phyloP scores from a whole-genome alignment of 768 basidiomycete genomes.

The Heimioporus sp. region DNA sequence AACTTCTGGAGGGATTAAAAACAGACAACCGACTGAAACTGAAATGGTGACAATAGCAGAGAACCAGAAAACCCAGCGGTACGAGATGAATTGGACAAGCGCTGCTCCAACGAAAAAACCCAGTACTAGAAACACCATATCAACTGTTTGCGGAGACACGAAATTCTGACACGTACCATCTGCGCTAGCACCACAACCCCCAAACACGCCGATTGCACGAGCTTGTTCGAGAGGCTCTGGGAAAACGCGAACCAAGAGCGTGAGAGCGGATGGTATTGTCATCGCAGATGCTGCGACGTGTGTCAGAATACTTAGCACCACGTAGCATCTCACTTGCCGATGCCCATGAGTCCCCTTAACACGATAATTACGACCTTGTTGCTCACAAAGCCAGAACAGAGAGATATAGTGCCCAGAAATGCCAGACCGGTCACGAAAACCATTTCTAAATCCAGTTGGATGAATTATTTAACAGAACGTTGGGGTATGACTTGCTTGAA shows the following conservation, averaged over 20 bases:
- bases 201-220: constrained; percentile 46
- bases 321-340: constrained; percentile 28
- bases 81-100: constrained; percentile 40
- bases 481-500: constrained; percentile 27
- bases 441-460: constrained; percentile 37
- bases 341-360: constrained; percentile 50
- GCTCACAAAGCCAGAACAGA: constrained; percentile 46
- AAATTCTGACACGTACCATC: constrained; percentile 31
- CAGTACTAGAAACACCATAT: constrained; percentile 28
- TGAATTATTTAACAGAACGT: constrained; percentile 22
- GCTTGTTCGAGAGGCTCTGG: constrained; percentile 46
- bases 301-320: background rate
- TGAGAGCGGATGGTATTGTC: constrained; percentile 50
- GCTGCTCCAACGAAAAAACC: constrained; percentile 41
- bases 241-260: constrained; percentile 49
- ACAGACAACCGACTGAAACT: constrained; percentile 29
- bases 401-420: constrained; percentile 41
- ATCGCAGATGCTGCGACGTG: constrained; percentile 39
- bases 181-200: constrained; percentile 44
- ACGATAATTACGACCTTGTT: constrained; percentile 48
- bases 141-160: background rate
- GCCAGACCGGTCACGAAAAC: constrained; percentile 42
- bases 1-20: constrained; percentile 34
- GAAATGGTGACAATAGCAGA: constrained; percentile 38
- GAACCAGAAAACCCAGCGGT: constrained; percentile 53